Conservation (phyloP, 2,329 filamentous ascomycete genomes). For the Plectosphaerella sp. region DNA sequence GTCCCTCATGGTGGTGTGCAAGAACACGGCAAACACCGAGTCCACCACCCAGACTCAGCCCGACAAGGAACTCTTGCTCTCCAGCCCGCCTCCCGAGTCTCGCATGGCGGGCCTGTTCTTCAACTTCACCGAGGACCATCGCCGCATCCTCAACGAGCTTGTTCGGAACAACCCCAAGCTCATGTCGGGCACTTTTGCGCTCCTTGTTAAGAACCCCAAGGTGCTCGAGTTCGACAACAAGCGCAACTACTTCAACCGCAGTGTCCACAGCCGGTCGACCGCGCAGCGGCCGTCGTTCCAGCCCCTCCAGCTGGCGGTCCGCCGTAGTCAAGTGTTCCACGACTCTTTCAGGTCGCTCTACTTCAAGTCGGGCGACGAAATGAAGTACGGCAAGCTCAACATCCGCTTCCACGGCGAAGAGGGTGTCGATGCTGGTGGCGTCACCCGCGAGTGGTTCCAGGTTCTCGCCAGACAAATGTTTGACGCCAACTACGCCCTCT, state of each 20-base stretch:
- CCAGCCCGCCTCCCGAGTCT: slow-evolving; percentile 71
- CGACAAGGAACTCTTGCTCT: slow-evolving; percentile 61
- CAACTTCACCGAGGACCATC: slow-evolving; percentile 94
- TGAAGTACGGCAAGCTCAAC: slow-evolving; percentile 98
- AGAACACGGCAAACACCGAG: slow-evolving; percentile 84
- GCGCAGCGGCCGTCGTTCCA: slow-evolving; percentile 69
- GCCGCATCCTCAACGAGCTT: slow-evolving; percentile 95
- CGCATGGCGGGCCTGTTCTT: slow-evolving; percentile 92
- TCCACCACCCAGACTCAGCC: slow-evolving; percentile 39
- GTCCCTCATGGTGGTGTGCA: slow-evolving; percentile 98
- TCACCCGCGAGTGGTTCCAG: slow-evolving; percentile 98
- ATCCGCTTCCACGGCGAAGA: slow-evolving; percentile 97
- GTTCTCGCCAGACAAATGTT: slow-evolving; percentile 98
- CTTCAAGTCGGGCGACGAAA: slow-evolving; percentile 93
- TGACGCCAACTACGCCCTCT: slow-evolving; percentile 94
- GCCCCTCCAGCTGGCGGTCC: slow-evolving; percentile 77
- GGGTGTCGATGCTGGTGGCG: slow-evolving; percentile 94
- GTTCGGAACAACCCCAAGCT: slow-evolving; percentile 95
- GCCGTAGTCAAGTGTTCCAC: slow-evolving; percentile 93
- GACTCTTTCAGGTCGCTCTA: slow-evolving; percentile 98
- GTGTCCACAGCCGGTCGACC: slow-evolving; percentile 68
- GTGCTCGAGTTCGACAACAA: slow-evolving; percentile 99
- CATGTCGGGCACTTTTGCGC: slow-evolving; percentile 96
- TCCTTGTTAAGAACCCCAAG: slow-evolving; percentile 97
- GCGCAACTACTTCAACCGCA: slow-evolving; percentile 96